These are phyloP conservation scores for Schizonepeta tenuifolia DNA, from an alignment of 257 asterid genomes.

Conservation along the genomic window DNA sequence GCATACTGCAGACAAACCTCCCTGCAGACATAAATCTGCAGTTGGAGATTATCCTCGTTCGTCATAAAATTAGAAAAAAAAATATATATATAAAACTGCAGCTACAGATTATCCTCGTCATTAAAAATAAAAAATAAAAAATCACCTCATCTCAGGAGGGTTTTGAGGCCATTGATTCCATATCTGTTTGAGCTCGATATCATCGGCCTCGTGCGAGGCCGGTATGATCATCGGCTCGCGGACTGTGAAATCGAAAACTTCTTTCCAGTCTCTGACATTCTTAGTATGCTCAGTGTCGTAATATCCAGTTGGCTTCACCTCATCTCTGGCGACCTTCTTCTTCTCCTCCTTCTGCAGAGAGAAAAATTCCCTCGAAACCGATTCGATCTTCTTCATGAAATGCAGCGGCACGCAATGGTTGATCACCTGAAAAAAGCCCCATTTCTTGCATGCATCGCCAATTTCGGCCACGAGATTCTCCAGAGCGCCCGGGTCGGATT, in stretches of 20 bases:
- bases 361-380: constrained; percentile 40
- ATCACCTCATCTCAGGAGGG: constrained; percentile 49
- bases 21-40: constrained; percentile 33
- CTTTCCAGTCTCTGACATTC: constrained; percentile 74
- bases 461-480: constrained; percentile 34
- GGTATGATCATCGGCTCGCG: constrained; percentile 44
- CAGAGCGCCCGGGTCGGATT: constrained; percentile 16
- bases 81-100: background rate
- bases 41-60: no score
- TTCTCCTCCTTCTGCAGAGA: constrained; percentile 47
- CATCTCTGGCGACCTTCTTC: constrained; percentile 51
- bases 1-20: constrained; percentile 43
- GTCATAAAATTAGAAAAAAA: no score
- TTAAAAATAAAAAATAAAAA: no score
- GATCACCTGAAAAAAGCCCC: constrained; percentile 70
- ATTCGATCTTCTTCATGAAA: constrained; percentile 24
- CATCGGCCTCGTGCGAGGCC: constrained; percentile 42
- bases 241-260: constrained; percentile 55
- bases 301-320: constrained; percentile 51
- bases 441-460: constrained; percentile 52
- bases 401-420: constrained; percentile 53
- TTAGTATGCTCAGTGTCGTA: constrained; percentile 65
- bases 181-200: constrained; percentile 34
- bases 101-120: no score
- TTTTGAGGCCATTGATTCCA: constrained; percentile 53